Conservation (phyloP, 2,329 filamentous ascomycete species). For the Calonectria montana region DNA sequence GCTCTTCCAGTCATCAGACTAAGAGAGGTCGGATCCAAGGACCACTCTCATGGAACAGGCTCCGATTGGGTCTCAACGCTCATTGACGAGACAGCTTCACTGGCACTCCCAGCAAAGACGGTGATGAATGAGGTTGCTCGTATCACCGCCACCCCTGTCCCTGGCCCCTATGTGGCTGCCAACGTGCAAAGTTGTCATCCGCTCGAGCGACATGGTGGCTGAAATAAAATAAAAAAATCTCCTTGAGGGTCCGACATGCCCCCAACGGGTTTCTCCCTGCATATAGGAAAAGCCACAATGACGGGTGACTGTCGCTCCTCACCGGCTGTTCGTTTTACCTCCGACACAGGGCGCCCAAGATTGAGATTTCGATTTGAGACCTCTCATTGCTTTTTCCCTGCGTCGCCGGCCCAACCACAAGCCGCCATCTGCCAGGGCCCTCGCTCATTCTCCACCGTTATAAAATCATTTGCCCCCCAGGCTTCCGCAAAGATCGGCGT, state of each 20-base stretch:
- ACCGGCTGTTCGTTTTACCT: slow-evolving; percentile 19
- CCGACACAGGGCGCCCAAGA: slow-evolving; percentile 19
- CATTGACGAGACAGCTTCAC: slow-evolving; percentile 20
- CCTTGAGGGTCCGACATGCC: slow-evolving; percentile 7
- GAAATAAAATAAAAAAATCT: slow-evolving; percentile 20
- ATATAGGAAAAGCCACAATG: neutral
- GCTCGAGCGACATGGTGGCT: slow-evolving; percentile 13
- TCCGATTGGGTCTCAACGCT: slow-evolving; percentile 36
- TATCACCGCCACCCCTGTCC: slow-evolving; percentile 20
- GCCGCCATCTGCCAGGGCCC: slow-evolving; percentile 2
- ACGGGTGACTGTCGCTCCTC: slow-evolving; percentile 6
- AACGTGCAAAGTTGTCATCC: slow-evolving; percentile 10
- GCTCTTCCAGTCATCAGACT: slow-evolving; percentile 23
- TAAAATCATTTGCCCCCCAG: slow-evolving; percentile 15
- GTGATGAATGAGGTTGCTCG: slow-evolving; percentile 14
- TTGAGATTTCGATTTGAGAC: slow-evolving; percentile 16
- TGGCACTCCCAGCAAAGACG: slow-evolving; percentile 12
- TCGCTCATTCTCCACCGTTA: slow-evolving; percentile 14
- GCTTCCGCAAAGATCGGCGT: slow-evolving; percentile 42
- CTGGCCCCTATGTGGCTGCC: slow-evolving; percentile 20
- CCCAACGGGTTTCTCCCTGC: slow-evolving; percentile 16
- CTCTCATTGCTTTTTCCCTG: slow-evolving; percentile 1
- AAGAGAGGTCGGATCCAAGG: slow-evolving; percentile 29
- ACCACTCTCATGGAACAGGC: slow-evolving; percentile 41
- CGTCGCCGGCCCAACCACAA: slow-evolving; percentile 2